These are phyloP conservation scores for Sporothrix luriei DNA, from an alignment of 2,329 filamentous ascomycete genomes.

Conservation along the genomic window DNA sequence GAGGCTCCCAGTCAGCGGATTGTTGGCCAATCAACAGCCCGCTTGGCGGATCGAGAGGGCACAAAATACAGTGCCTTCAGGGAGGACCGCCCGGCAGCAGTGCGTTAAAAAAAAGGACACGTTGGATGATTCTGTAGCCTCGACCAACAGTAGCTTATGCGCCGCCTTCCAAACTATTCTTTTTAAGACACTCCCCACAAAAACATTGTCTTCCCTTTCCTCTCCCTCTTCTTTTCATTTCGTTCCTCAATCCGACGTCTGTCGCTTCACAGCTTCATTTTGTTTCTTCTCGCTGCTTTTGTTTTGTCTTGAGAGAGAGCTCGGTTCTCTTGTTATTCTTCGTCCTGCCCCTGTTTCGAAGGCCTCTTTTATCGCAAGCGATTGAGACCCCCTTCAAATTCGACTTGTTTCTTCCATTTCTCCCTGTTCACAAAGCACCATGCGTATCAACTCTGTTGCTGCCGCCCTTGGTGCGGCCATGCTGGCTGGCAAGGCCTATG, in stretches of 20 bases:
- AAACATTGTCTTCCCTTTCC: constrained; percentile 30
- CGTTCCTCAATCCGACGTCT: constrained; percentile 29
- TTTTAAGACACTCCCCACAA: constrained; percentile 31
- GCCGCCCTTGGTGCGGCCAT: constrained; percentile 75
- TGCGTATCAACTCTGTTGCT: constrained; percentile 83
- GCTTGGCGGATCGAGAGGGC: constrained; percentile 28
- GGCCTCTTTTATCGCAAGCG: constrained; percentile 20
- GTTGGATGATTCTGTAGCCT: constrained; percentile 34
- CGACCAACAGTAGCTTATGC: constrained; percentile 18
- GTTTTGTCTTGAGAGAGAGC: constrained; percentile 10
- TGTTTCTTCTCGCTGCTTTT: constrained; percentile 3
- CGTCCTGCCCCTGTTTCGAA: constrained; percentile 10
- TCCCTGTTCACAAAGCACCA: constrained; percentile 47
- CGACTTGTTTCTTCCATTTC: neutral
- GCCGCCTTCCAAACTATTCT: constrained; percentile 30
- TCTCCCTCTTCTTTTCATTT: constrained; percentile 25
- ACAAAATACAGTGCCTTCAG: constrained; percentile 27
- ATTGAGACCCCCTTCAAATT: constrained; percentile 3
- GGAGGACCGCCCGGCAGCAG: constrained; percentile 12
- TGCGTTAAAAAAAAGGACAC: constrained; percentile 37
- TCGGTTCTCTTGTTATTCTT: constrained; percentile 7
- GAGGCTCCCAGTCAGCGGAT: neutral
- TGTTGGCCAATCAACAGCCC: constrained; percentile 23
- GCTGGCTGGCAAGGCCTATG: constrained; percentile 68
- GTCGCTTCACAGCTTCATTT: constrained; percentile 30